Base-by-base conservation (phyloP, 2,329 filamentous ascomycete species). In the Xylaria sp. region DNA sequence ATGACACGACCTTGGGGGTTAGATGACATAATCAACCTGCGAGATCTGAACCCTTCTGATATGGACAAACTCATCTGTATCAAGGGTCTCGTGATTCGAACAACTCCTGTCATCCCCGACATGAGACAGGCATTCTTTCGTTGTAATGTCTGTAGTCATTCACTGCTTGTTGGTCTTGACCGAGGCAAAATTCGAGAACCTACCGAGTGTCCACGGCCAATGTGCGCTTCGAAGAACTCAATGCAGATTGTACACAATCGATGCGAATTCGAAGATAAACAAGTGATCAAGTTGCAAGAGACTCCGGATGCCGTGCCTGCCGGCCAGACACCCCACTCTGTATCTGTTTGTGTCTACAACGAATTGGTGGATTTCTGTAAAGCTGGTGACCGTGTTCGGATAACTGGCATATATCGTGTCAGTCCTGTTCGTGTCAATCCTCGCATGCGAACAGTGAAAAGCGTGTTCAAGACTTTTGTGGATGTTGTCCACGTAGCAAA, bases 51-150 rank as follows among this genome's bases (percentile, higher is more conserved):
- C 78, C 96, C 96, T 4, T 92, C 92, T 65, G 91, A 98, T 77
- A 97, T 98, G 88, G 97, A 99, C 81, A 97, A 97, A 78, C 88
- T 99, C 72, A 91, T 99, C 73, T 93, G 91, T 73, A 91, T 99
- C 81, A 99, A 98, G 81, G 96, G 96, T 54, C 86, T 99, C 17
- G 96, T 99, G 69, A 99, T 99, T 76, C 90, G 96, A 70, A 92
- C 96, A 3, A 98, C 96, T 0, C 94, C 96, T 0, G 93, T 99
- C 72, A 98, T 99, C 72, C 96, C 96, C 0, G 96, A 99, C 76
- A 99, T 99, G 97, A 97, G 97, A 82, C 93, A 97, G 78, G 96
- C 96, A 0, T 97, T 97, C 83, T 99, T 99, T 88, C 92, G 93
- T 71, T 99, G 96, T 82, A 93, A 93, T 67, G 89, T 95, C 31